Percentiles rank a stretch among this genome's conserved stretches.
Conservation (phyloP, 768 basidiomycete species). For the Lactarius hengduanensis region DNA sequence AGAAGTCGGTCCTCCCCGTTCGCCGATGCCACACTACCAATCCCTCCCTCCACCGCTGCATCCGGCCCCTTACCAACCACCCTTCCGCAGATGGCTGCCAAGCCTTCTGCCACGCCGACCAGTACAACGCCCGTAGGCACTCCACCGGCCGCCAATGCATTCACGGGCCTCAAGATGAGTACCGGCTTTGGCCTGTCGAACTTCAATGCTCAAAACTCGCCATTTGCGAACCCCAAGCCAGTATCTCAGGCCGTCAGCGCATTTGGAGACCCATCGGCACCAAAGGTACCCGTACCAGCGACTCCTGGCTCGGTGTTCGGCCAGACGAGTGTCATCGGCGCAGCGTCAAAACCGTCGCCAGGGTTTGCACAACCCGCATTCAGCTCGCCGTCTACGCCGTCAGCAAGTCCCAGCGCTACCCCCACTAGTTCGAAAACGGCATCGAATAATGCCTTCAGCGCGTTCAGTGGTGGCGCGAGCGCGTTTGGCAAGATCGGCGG, state of each 20-base stretch:
- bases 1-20: background rate
- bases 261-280: constrained; percentile 14
- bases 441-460: constrained; percentile 42
- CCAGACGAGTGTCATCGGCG: constrained; percentile 32
- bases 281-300: constrained; percentile 32
- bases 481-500: constrained; percentile 45
- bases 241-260: constrained; percentile 26
- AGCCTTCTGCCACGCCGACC: background rate
- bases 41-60: background rate
- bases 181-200: constrained; percentile 25
- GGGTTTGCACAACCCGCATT: constrained; percentile 43
- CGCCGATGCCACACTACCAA: constrained; percentile 4
- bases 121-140: constrained; percentile 33
- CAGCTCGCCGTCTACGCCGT: constrained; percentile 32
- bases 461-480: constrained; percentile 35
- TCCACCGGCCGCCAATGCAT: constrained; percentile 25
- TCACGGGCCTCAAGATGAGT: constrained; percentile 25
- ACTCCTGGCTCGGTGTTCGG: constrained; percentile 39
- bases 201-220: constrained; percentile 29
- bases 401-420: constrained; percentile 20
- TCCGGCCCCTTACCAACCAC: background rate
- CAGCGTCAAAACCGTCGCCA: constrained; percentile 16
- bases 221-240: constrained; percentile 31
- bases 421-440: constrained; percentile 32
- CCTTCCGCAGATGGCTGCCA: constrained; percentile 3